phyloP scores from a whole-genome alignment of 164 flowering plant genomes.

The Kingdonia uniflora region DNA sequence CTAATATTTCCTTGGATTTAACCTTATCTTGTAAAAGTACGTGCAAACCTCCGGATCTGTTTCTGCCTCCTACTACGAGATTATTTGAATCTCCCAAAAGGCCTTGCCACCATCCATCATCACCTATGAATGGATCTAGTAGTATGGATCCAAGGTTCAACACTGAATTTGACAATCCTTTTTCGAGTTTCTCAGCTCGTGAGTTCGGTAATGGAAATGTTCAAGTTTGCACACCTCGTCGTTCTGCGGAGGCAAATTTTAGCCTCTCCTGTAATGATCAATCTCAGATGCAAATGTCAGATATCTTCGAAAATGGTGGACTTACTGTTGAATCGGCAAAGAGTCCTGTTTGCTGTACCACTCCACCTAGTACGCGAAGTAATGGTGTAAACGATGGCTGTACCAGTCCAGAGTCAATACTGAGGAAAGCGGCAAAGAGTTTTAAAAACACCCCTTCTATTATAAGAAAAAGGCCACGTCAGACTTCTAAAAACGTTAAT shows the following conservation, averaged over 20 bases:
- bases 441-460: constrained; percentile 39
- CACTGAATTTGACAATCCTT: constrained; percentile 8
- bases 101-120: constrained; percentile 4
- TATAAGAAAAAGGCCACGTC: constrained; percentile 28
- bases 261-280: constrained; percentile 18
- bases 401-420: constrained; percentile 27
- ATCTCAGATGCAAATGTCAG: constrained; percentile 8
- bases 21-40: background rate
- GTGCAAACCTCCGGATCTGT: constrained; percentile 2
- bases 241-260: constrained; percentile 6
- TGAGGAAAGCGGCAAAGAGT: constrained; percentile 36
- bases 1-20: background rate
- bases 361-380: constrained; percentile 13
- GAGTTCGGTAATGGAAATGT: constrained; percentile 12
- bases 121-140: constrained; percentile 5
- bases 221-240: constrained; percentile 8
- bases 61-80: constrained; percentile 10
- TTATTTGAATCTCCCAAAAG: constrained; percentile 18
- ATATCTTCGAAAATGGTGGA: background rate
- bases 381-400: constrained; percentile 6
- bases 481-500: constrained; percentile 1
- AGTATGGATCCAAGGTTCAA: constrained; percentile 7
- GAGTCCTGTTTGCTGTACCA: constrained; percentile 14
- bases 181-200: constrained; percentile 9
- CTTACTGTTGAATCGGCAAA: background rate